Evolutionary conservation across 352 stramenopile genomes (phyloP), one percentile per base, ranked within the genome.

Genomic region (Phytophthora melonis): DNA sequence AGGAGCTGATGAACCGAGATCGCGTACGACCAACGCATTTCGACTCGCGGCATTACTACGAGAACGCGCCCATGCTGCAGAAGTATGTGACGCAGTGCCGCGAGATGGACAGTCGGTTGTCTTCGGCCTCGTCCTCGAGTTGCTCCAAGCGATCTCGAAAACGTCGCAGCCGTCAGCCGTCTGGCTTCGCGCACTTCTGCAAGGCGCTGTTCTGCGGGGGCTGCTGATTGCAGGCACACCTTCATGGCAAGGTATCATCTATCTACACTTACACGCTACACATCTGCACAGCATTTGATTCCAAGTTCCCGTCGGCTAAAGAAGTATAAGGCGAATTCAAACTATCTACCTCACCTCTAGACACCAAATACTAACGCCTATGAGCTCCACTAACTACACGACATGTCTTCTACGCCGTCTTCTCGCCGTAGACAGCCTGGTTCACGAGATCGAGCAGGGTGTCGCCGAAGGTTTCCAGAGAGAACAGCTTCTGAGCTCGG

Each of bases 21-120:
- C 75, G 84, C 25, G 82, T 96, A 53, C 82, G 88, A 6, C 79
- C 84, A 25, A 88, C 82, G 25, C 87, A 87, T 57, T 94, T 95
- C 62, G 89, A 96, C 54, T 94, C 86, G n/a, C 89, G 83, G 49
- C 89, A 96, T 58, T 96, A 96, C 63, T 96, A 96, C 70, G 89
- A 96, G 64, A 88, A 92, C 50, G 86, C 89, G 10, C 89, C 89
- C 1, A 93, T 96, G 87, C 70, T 96, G 58, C 87, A 96, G 69
- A 96, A 96, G 62, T 96, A 96, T 65, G 83, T 96, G 45, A 82
- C 76, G 8, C 84, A 92, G 13, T 94, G 85, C 54, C 85, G 87
- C 3, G 87, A 92, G 21, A 59, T 71, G 54, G 71, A 77, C 32
- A 74, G 63, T n/a, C 21, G 59, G 18, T 49, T 74, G 39, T 81